These are phyloP conservation scores for Boletellus sp. DNA, from an alignment of 768 basidiomycete species.

Conservation along the genomic window DNA sequence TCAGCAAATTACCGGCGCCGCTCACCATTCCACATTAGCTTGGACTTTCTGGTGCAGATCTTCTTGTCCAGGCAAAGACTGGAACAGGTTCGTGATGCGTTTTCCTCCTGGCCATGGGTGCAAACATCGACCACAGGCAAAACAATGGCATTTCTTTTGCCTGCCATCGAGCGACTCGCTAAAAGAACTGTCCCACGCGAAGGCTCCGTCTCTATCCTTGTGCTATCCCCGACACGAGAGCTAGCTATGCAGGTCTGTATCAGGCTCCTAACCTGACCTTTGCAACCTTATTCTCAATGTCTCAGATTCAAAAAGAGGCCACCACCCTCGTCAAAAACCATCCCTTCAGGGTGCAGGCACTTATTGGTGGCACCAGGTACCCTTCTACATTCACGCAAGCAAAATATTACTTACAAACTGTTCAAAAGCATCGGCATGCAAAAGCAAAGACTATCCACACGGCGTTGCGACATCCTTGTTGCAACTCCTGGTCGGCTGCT, in stretches of 20 bases:
- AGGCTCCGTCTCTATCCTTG: slow-evolving; percentile 50
- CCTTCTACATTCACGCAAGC: neutral
- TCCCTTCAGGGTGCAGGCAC: slow-evolving; percentile 41
- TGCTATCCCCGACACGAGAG: slow-evolving; percentile 73
- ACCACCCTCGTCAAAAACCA: slow-evolving; percentile 40
- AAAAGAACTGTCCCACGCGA: slow-evolving; percentile 33
- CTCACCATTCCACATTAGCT: slow-evolving; percentile 22
- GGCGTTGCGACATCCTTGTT: slow-evolving; percentile 53
- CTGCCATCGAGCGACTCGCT: slow-evolving; percentile 64
- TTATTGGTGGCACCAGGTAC: slow-evolving; percentile 57
- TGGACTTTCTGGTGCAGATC: slow-evolving; percentile 41
- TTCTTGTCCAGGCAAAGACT: slow-evolving; percentile 53
- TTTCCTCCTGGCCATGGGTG: neutral
- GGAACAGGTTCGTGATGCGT: slow-evolving; percentile 49
- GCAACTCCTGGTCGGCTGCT: slow-evolving; percentile 75
- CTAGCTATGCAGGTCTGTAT: slow-evolving; percentile 64
- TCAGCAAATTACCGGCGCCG: neutral
- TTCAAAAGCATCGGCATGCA: slow-evolving; percentile 21
- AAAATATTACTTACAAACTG: slow-evolving; percentile 1
- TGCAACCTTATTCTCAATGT: slow-evolving; percentile 18
- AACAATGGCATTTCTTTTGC: slow-evolving; percentile 74
- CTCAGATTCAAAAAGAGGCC: slow-evolving; percentile 62
- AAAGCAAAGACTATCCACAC: slow-evolving; percentile 24
- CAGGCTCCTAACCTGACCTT: neutral
- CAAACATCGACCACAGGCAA: slow-evolving; percentile 40